Percentiles rank a stretch among this genome's conserved stretches.
Evolutionary conservation across 495 filamentous ascomycete genomes (phyloP).

Genomic region (Margaritispora aquatica): DNA sequence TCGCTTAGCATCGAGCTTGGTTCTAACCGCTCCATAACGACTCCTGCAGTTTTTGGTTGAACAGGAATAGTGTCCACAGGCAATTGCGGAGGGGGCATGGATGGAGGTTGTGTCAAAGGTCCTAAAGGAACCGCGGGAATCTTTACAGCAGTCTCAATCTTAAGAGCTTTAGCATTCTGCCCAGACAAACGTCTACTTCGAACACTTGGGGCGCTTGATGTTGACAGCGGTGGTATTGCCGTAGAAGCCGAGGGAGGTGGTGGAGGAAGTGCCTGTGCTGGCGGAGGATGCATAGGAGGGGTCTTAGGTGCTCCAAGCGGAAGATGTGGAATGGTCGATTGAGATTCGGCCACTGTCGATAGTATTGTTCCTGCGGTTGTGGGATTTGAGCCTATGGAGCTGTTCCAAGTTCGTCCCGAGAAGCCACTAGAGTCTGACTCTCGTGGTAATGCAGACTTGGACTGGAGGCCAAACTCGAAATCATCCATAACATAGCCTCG

Average conservation of each 20-base stretch:
- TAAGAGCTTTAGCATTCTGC: conserved; percentile 70
- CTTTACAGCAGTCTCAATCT: conserved; percentile 70
- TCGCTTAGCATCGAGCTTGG: not conserved
- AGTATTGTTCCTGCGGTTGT: conserved; percentile 66
- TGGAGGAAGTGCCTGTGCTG: conserved; percentile 36
- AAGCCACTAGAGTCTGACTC: conserved; percentile 85
- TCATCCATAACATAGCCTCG: conserved; percentile 81
- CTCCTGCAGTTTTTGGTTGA: conserved; percentile 24
- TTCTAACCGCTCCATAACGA: conserved; percentile 10
- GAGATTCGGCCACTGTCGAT: conserved; percentile 70
- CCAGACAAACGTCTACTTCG: conserved; percentile 77
- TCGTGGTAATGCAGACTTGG: conserved; percentile 72
- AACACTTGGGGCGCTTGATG: conserved; percentile 49
- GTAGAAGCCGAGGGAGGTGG: conserved; percentile 29
- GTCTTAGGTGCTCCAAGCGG: conserved; percentile 5
- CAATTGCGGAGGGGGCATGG: conserved; percentile 25
- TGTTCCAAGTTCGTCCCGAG: conserved; percentile 82
- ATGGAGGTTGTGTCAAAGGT: conserved; percentile 24
- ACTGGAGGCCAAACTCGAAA: conserved; percentile 69
- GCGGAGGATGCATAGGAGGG: conserved; percentile 30
- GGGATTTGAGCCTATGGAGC: conserved; percentile 72
- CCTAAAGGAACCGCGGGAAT: conserved; percentile 16
- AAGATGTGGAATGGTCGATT: conserved; percentile 24
- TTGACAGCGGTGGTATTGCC: conserved; percentile 14
- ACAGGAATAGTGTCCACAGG: conserved; percentile 17